Base-by-base conservation (phyloP, 2,329 filamentous ascomycete species). In the Nigrospora oryzae region DNA sequence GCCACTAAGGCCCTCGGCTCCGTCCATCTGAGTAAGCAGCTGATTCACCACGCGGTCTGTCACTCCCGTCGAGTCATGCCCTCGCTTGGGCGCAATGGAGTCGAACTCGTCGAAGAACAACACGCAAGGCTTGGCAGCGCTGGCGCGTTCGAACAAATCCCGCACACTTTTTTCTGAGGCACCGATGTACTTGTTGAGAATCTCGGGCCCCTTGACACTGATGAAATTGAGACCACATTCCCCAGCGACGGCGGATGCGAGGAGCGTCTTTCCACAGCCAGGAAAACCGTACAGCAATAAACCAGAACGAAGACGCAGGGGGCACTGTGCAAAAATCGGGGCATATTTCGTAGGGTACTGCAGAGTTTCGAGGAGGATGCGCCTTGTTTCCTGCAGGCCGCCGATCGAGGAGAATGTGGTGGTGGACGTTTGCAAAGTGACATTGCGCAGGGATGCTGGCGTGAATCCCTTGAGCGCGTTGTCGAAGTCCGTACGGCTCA, bases 61-160 rank as follows among this genome's bases (percentile, higher is more conserved):
- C n/a, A 98, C 94, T 52, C 94, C 93, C 0, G 93, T 98, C 2
- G 86, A 93, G 63, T 98, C 94, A 61, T 98, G 93, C 0, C 93
- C 93, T 67, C 93, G 80, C 66, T 97, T 98, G 3, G 93, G 93
- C 0, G 94, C 94, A 51, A 98, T 97, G 35, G 87, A 90, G 67
- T 98, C 93, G 59, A 98, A 98, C 63, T 98, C 93, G 60, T 98
- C 93, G 60, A 98, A 98, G 74, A 98, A 98, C 10, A 98, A 73
- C 5, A 98, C 87, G 56, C 93, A 97, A 0, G 94, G 94, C 48
- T 85, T 82, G 5, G 93, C 93, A 3, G 93, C 91, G 59, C 84
- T 83, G 0, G 93, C 93, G 36, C 93, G 81, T 60, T 95, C 91
- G 58, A 98, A 98, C 1, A 98, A 73, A 62, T 98, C 93, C 36